These are phyloP conservation scores for Ophiocordyceps unilateralis DNA, from an alignment of 2,329 filamentous ascomycete species.

Conservation along the genomic window DNA sequence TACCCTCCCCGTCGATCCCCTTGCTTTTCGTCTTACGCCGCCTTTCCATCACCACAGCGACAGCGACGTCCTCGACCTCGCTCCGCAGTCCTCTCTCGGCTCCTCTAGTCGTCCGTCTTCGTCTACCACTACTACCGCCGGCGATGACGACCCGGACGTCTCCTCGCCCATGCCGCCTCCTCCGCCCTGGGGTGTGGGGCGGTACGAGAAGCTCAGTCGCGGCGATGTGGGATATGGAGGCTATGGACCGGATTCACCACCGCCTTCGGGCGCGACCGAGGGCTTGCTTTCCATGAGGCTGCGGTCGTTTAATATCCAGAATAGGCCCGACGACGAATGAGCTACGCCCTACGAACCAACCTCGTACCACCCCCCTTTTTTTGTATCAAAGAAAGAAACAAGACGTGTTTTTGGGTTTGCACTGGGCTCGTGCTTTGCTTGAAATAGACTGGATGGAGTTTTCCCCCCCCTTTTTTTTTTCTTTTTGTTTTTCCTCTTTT, in stretches of 20 bases:
- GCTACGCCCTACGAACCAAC: too few species aligned
- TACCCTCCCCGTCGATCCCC: slow-evolving; percentile 26
- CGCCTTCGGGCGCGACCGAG: slow-evolving; percentile 19
- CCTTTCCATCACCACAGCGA: slow-evolving; percentile 12
- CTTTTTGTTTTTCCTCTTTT: too few species aligned
- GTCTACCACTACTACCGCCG: background rate
- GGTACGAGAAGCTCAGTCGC: slow-evolving; percentile 52
- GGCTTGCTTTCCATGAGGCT: slow-evolving; percentile 55
- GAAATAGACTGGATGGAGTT: too few species aligned
- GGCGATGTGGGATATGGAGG: slow-evolving; percentile 47
- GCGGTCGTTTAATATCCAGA: slow-evolving; percentile 39
- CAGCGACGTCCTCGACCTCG: slow-evolving; percentile 10
- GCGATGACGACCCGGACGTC: background rate
- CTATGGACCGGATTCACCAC: slow-evolving; percentile 23
- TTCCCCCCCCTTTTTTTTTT: too few species aligned
- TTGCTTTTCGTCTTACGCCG: slow-evolving; percentile 28
- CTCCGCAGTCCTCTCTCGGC: background rate
- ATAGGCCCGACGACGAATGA: slow-evolving; percentile 3
- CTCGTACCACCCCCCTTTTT: too few species aligned
- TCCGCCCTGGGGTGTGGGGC: slow-evolving; percentile 8
- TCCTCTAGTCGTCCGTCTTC: background rate
- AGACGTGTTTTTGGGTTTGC: too few species aligned
- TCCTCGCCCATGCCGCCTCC: slow-evolving; percentile 1
- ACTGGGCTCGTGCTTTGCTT: too few species aligned
- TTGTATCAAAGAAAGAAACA: too few species aligned